phyloP scores from a whole-genome alignment of 179 eudicot species.

The Actinidia polygama region DNA sequence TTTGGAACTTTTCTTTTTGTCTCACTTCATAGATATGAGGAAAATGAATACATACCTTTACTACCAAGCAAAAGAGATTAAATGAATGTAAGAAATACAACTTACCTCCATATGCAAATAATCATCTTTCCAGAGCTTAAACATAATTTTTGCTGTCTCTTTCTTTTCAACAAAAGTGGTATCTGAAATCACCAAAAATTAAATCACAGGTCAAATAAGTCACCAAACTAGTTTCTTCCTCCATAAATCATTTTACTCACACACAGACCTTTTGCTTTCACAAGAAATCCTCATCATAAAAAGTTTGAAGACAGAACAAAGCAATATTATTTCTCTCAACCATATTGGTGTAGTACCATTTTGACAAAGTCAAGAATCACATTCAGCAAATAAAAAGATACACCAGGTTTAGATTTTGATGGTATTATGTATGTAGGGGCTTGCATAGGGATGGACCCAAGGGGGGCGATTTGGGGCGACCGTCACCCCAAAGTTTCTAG shows the following conservation, averaged over 20 bases:
- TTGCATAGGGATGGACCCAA: no score
- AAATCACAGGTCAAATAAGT: background rate
- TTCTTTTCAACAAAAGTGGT: conserved; percentile 80
- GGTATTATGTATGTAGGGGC: no score
- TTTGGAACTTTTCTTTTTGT: background rate
- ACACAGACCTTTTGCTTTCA: background rate
- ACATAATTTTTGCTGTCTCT: conserved; percentile 61
- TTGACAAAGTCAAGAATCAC: background rate
- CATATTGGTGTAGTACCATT: background rate
- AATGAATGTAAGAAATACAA: conserved; percentile 14
- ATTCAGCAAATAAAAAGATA: background rate
- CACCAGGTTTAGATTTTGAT: background rate
- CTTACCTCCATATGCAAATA: conserved; percentile 85
- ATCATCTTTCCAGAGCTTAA: conserved; percentile 81
- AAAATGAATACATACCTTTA: background rate
- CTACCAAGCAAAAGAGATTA: background rate
- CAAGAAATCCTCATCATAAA: background rate
- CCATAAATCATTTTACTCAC: background rate
- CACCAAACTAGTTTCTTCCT: background rate
- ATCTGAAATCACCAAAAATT: conserved; percentile 64
- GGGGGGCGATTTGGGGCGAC: no score
- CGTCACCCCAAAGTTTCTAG: no score
- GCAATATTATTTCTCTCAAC: background rate
- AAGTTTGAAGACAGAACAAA: background rate
- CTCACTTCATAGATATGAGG: background rate